A percentile compares a stretch with the other conserved stretches of the same genome.
These are phyloP conservation scores for Sporisorium reilianum DNA, from an alignment of 1,284 basidiomycete species.

Conservation along the genomic window DNA sequence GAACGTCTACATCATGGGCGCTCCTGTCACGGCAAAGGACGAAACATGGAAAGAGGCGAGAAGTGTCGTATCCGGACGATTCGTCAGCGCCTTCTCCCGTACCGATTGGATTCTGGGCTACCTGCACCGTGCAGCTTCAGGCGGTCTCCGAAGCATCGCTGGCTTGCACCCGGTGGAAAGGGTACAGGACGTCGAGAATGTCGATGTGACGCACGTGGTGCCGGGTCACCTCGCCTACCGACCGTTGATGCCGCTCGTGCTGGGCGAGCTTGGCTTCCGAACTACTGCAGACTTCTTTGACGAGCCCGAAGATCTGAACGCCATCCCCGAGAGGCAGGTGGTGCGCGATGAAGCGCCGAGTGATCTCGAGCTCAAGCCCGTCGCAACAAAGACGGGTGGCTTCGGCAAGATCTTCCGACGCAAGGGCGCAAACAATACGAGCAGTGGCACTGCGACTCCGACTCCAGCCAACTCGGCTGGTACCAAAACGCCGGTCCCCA, in stretches of 20 bases:
- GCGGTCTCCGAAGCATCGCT: slow-evolving; percentile 66
- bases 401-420: slow-evolving; percentile 59
- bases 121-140: slow-evolving; percentile 66
- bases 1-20: slow-evolving; percentile 68
- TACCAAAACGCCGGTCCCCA: slow-evolving; percentile 9
- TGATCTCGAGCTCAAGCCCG: slow-evolving; percentile 49
- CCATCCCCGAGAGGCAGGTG: slow-evolving; percentile 65
- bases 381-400: slow-evolving; percentile 55
- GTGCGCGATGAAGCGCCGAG: slow-evolving; percentile 30
- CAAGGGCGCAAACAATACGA: slow-evolving; percentile 25
- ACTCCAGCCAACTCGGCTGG: slow-evolving; percentile 18
- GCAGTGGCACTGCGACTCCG: slow-evolving; percentile 24
- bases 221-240: slow-evolving; percentile 67
- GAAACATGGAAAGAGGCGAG: slow-evolving; percentile 63
- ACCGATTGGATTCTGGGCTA: slow-evolving; percentile 69
- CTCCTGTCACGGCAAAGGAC: slow-evolving; percentile 65
- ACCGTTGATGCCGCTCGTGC: slow-evolving; percentile 65
- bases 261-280: slow-evolving; percentile 67
- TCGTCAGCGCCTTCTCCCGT: slow-evolving; percentile 68
- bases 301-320: slow-evolving; percentile 66
- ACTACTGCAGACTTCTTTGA: slow-evolving; percentile 69
- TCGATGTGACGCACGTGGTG: slow-evolving; percentile 67
- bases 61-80: slow-evolving; percentile 64
- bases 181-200: slow-evolving; percentile 66
- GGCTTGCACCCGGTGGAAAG: slow-evolving; percentile 66